Conservation (phyloP, 371 early-diverging fungal genomes). For the Circinella umbellata region DNA sequence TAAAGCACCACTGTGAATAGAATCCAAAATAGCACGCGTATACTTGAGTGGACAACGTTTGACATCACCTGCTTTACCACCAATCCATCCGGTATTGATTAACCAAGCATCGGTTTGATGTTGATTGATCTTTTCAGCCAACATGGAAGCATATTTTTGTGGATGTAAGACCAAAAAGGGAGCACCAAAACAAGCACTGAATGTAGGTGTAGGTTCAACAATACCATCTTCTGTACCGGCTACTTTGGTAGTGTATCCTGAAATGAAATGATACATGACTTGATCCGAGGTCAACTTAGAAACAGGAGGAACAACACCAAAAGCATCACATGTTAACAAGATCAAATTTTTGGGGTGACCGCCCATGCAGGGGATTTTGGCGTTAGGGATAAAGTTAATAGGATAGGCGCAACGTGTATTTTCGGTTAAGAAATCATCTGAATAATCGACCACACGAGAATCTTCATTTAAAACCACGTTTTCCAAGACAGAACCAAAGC, state of each 20-base stretch:
- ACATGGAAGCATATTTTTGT: conserved; percentile 95
- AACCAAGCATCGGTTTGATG: conserved; percentile 95
- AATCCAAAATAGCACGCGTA: conserved; percentile 96
- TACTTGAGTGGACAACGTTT: conserved; percentile 95
- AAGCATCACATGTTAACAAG: conserved; percentile 97
- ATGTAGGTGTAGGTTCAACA: conserved; percentile 89
- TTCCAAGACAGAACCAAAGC: conserved; percentile 94
- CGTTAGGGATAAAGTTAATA: conserved; percentile 95
- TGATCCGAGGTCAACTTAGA: conserved; percentile 90
- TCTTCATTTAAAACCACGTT: conserved; percentile 90
- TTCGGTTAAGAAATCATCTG: conserved; percentile 85
- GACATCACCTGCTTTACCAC: conserved; percentile 89
- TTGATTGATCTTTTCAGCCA: conserved; percentile 91
- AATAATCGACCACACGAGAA: conserved; percentile 89
- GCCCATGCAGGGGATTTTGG: conserved; percentile 93
- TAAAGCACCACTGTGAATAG: conserved; percentile 91
- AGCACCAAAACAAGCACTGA: conserved; percentile 96
- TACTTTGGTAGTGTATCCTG: conserved; percentile 91
- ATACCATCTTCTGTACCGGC: conserved; percentile 98
- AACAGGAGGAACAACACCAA: conserved; percentile 96
- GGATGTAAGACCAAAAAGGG: conserved; percentile 98
- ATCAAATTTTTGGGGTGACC: conserved; percentile 96
- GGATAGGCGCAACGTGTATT: conserved; percentile 99
- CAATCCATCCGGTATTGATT: conserved; percentile 98
- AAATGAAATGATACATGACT: conserved; percentile 98